These are phyloP conservation scores for Malus hybrid DNA, from an alignment of 331 rosid genomes.

Conservation along the genomic window DNA sequence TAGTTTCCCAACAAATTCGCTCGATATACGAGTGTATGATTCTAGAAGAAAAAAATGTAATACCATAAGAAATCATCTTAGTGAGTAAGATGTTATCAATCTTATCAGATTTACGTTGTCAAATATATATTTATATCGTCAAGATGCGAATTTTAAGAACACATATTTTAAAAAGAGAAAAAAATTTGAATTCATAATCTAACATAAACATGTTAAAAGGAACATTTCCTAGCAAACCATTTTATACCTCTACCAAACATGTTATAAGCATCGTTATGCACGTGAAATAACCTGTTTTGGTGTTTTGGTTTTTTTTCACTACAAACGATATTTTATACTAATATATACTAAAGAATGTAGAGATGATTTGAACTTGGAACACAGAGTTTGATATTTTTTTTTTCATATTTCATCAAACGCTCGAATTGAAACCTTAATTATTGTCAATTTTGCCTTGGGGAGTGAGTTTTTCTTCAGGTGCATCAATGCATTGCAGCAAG, in stretches of 20 bases:
- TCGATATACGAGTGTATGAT: no score
- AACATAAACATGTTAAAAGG: not conserved
- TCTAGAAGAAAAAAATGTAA: no score
- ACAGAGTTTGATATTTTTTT: no score
- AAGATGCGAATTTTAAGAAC: no score
- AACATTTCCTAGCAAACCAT: not conserved
- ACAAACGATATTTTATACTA: no score
- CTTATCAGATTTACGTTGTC: no score
- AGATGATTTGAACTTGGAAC: not conserved
- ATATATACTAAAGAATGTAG: not conserved
- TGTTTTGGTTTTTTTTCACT: not conserved
- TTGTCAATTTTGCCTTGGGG: constrained; percentile 2
- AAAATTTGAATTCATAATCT: no score
- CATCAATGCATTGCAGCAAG: not conserved
- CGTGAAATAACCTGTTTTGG: not conserved
- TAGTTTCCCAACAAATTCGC: no score
- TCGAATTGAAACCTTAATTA: not conserved
- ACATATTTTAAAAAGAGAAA: not conserved
- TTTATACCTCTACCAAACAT: no score
- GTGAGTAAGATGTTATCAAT: no score
- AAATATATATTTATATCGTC: no score
- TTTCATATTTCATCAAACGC: not conserved
- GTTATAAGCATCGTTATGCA: not conserved
- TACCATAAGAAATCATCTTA: no score
- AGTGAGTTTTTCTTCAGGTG: constrained; percentile 1